A percentile compares a stretch with the other conserved stretches of the same genome.
These are phyloP conservation scores for Pistacia integerrima DNA, from an alignment of 345 rosid species.

Conservation along the genomic window DNA sequence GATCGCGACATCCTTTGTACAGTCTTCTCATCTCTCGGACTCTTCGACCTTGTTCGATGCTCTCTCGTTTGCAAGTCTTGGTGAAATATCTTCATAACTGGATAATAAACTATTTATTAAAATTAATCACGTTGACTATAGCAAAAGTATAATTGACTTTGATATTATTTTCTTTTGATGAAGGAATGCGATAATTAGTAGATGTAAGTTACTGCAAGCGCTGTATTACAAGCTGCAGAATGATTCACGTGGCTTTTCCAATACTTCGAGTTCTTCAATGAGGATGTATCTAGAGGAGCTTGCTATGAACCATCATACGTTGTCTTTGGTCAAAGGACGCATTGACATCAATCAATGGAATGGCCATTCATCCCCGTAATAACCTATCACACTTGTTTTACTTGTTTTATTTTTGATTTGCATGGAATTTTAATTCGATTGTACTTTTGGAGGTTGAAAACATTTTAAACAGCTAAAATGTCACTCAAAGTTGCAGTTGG, in stretches of 20 bases:
- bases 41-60: slow-evolving; percentile 79
- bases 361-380: slow-evolving; percentile 71
- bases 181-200: slow-evolving; percentile 58
- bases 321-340: slow-evolving; percentile 47
- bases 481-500: too few species aligned
- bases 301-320: slow-evolving; percentile 67
- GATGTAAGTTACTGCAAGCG: slow-evolving; percentile 54
- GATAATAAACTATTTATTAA: not conserved
- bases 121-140: not conserved
- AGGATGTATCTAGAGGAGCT: slow-evolving; percentile 47
- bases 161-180: slow-evolving; percentile 7
- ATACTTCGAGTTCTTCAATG: slow-evolving; percentile 32
- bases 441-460: not conserved
- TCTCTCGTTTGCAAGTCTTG: slow-evolving; percentile 81
- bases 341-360: slow-evolving; percentile 73
- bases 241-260: slow-evolving; percentile 11
- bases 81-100: slow-evolving; percentile 26
- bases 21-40: slow-evolving; percentile 71
- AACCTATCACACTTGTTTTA: not conserved
- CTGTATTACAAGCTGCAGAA: slow-evolving; percentile 49
- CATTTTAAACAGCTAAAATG: not conserved
- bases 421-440: not conserved
- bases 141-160: not conserved
- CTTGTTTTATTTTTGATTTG: not conserved
- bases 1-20: slow-evolving; percentile 59